Evolutionary conservation across 345 rosid species (phyloP), one percentile per base, ranked within the genome.

Genomic region (Acer campestre): DNA sequence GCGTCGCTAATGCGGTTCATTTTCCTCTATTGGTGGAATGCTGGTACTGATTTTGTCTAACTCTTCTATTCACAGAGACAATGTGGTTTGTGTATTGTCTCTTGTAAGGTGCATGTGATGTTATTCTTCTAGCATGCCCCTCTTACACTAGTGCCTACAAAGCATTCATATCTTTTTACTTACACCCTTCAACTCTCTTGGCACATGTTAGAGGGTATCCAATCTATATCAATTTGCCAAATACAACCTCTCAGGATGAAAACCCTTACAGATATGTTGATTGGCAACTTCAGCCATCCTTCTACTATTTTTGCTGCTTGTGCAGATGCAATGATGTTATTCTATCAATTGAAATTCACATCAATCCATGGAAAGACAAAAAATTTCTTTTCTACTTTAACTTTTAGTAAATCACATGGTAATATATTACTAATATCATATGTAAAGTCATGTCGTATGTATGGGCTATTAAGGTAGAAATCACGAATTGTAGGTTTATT

Each of bases 21-120:
- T 95, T 82, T 95, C 98, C 68, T 95, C 92, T 83, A 61, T 83
- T 62, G 98, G 94, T 75, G 98, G 98, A 87, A 93, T 95, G 98
- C 98, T 92, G 94, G 98, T 95, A 79, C 48, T 59, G 67, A 49
- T 42, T 78, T 51, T 20, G 2, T 48, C 27, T 65, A 29, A 12
- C 44, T 25, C 67, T 38, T 80, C 14, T 73, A 48, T 64, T 40
- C 27, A 42, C 14, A n/a, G 68, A 65, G 40, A 31, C 4, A 70
- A 62, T n/a, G 18, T 67, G 3, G 25, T 10, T n/a, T 67, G 20
- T 22, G 17, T 35, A 4, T 20, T 67, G 2, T 12, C 38, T 35
- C 38, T 35, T 35, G 38, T 35, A 35, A 35, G 13, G 12, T 17
- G 23, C 29, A 20, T 38, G 31, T 16, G 70, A 35, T 38, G 55